Conservation (phyloP, 805 yeast genomes). For the Candida awuae region DNA sequence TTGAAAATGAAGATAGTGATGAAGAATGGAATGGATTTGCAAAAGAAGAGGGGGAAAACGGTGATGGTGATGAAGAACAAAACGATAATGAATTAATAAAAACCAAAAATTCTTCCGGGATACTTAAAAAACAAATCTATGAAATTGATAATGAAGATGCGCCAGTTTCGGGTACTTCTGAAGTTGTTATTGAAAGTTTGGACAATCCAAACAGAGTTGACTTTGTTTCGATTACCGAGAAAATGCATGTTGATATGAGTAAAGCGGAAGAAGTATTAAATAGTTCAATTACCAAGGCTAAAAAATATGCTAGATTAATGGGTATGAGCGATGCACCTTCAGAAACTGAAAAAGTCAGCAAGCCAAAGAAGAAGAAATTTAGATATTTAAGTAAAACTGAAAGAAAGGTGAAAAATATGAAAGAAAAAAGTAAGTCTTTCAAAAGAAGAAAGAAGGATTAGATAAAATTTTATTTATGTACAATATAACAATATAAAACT, state of each 20-base stretch:
- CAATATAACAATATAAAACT: conserved; percentile 3
- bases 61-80: conserved; percentile 13
- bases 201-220: conserved; percentile 38
- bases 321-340: conserved; percentile 40
- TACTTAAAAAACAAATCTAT: conserved; percentile 38
- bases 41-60: conserved; percentile 14
- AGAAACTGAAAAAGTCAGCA: conserved; percentile 20
- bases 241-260: conserved; percentile 64
- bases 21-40: conserved; percentile 39
- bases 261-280: conserved; percentile 64
- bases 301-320: conserved; percentile 67
- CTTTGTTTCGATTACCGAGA: conserved; percentile 38
- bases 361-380: conserved; percentile 66
- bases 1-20: conserved; percentile 15
- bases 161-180: conserved; percentile 39
- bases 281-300: conserved; percentile 69
- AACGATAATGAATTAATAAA: conserved; percentile 7
- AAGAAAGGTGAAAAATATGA: conserved; percentile 46
- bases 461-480: background rate
- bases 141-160: conserved; percentile 30
- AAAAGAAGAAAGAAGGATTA: conserved; percentile 23
- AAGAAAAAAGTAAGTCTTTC: conserved; percentile 32
- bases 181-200: conserved; percentile 49
- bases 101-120: conserved; percentile 28
- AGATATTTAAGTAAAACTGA: conserved; percentile 80